phyloP scores from a whole-genome alignment of 441 rosid genomes.

The Eutrema salsugineum region DNA sequence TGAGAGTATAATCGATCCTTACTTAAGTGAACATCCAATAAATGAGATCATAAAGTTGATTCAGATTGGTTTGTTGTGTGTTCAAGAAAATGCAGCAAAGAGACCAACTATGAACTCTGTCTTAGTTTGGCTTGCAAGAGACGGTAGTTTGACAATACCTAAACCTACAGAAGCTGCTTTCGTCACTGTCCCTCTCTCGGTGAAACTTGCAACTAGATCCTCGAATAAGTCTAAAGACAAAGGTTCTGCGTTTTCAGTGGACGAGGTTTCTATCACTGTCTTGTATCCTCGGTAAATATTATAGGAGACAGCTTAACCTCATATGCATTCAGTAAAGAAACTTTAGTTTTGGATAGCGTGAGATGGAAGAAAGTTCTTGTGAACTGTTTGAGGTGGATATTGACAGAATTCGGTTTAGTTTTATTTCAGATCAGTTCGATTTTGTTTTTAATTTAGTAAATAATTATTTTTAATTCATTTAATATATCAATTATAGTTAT shows the following conservation, averaged over 20 bases:
- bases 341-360: background rate
- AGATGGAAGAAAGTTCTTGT: background rate
- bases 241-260: background rate
- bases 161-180: slow-evolving; percentile 22
- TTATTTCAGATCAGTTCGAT: background rate
- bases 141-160: slow-evolving; percentile 1
- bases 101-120: slow-evolving; percentile 33
- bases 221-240: background rate
- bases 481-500: no score
- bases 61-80: slow-evolving; percentile 25
- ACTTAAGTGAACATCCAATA: slow-evolving; percentile 11
- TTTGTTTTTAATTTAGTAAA: background rate
- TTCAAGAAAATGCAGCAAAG: slow-evolving; percentile 29
- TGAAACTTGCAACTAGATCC: background rate
- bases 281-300: slow-evolving; percentile 27
- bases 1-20: slow-evolving; percentile 27
- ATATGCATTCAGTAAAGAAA: background rate
- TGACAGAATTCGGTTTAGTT: background rate
- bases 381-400: background rate
- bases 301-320: background rate
- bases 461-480: background rate
- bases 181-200: background rate
- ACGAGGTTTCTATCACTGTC: slow-evolving; percentile 17
- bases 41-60: slow-evolving; percentile 24
- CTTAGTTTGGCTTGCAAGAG: slow-evolving; percentile 29